Base-by-base conservation (phyloP, 257 asterid species). In the Primulina tabacum region DNA sequence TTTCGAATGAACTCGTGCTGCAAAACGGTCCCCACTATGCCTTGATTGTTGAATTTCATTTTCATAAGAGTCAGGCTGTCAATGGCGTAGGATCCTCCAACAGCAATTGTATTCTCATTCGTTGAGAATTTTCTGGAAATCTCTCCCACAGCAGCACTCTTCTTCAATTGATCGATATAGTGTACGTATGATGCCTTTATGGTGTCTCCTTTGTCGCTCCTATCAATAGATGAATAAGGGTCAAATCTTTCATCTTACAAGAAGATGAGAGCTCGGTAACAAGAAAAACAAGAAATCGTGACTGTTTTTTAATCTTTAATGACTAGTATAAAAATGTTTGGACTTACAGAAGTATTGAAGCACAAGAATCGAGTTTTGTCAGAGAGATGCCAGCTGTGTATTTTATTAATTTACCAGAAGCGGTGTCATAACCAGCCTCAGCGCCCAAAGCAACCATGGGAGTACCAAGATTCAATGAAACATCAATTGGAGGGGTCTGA, bases 401-500 rank as follows among this genome's bases (percentile, higher is more conserved):
- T 70, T 89, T 89, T 8, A 88, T 85, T 24, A 91, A 70, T 73
- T 85, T 73, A 40, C 86, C 82, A 0, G 88, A 83, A 20, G 84
- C 32, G 7, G 92, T 83, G 68, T 89, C 91, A 71, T 89, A 91
- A 59, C 90, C 78, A 28, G 89, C 96, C 86, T 90, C 97, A 24
- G 95, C 97, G 71, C 96, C 97, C 53, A 91, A 34, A 28, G 91
- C 88, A 71, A 89, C 83, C 69, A 96, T 87, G 57, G 92, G 85
- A 8, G 96, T 89, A 73, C 97, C 97, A 35, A 89, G 81, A 37
- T 92, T 84, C 70, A 78, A 74, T 0, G 96, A 84, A 7, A 86
- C 77, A 77, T 87, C 89, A 40, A 89, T 21, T 26, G 85, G 80
- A 65, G 96, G 96, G 40, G 81, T 67, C 73, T 82, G 85, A 73